Base-by-base conservation (phyloP, 2,329 filamentous ascomycete genomes). In the Byssothecium circinans region DNA sequence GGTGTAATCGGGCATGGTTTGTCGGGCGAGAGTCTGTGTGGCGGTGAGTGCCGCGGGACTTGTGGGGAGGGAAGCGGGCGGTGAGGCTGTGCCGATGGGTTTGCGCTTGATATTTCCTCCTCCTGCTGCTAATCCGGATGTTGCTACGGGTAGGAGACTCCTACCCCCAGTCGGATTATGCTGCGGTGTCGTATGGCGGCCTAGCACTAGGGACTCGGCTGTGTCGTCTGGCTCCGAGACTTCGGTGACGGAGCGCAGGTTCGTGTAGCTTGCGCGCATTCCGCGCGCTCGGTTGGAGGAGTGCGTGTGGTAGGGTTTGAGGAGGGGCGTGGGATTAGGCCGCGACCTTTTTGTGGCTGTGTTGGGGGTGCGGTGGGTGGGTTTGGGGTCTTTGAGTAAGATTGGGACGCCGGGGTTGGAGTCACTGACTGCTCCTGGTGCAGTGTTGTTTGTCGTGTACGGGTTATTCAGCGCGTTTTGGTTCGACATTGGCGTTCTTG, bases 271-370 rank as follows among this genome's bases (percentile, higher is more conserved):
- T 32, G 65, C 65, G 37, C 66, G 53, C 36, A 57, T 64, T 11
- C 66, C 67, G 25, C 67, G 50, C 2, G 64, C 65, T 8, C 65
- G 60, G 35, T 65, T 68, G 7, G 66, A 69, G 35, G 58, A 64
- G 36, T 70, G 67, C 18, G 65, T 68, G 38, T 69, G 65, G 33
- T 56, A 60, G 7, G 68, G 47, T 2, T 55, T 56, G 2, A 65
- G 61, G 2, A 61, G 56, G 34, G 64, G 54, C 25, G 65, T 52
- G 1, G 65, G 62, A 17, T 48, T 48, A 10, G 52, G 20, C 23
- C 62, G 50, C 8, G 58, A 50, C 50, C 57, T 54, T 11, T 44
- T 27, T 49, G 54, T 54, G 10, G 32, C 41, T 11, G 51, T 37
- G 22, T 37, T 38, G 22, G 58, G 52, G 8, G 53, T 37, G 36